Conservation (phyloP, 2,329 filamentous ascomycete species). For the Septoria linicola region DNA sequence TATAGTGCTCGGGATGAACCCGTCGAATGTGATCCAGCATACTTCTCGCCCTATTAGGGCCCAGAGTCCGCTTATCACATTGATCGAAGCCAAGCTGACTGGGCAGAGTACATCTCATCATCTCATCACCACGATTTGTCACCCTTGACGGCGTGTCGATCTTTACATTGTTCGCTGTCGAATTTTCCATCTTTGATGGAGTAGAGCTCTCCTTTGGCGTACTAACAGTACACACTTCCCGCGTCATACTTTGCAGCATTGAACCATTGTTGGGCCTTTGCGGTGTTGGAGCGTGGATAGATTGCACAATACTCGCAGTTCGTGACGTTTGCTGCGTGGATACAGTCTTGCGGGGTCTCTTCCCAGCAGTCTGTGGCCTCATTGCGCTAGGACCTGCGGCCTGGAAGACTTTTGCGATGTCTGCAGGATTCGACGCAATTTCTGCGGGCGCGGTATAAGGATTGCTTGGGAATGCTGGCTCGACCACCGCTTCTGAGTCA, state of each 20-base stretch:
- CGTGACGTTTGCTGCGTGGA: background rate
- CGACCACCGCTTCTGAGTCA: background rate
- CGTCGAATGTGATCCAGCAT: conserved; percentile 3
- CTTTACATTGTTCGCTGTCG: no score
- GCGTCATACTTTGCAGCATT: background rate
- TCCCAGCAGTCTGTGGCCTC: background rate
- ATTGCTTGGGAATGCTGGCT: background rate
- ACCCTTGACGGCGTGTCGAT: background rate
- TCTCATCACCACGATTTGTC: background rate
- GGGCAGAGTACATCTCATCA: background rate
- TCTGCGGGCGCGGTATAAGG: background rate
- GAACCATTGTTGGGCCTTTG: no score
- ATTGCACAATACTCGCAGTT: background rate
- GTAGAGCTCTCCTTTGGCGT: no score
- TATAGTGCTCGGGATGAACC: conserved; percentile 5
- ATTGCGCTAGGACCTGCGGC: background rate
- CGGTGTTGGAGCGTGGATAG: background rate
- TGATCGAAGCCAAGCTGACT: background rate
- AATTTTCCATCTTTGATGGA: no score
- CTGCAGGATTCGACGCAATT: background rate
- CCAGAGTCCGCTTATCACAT: background rate
- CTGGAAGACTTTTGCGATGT: background rate
- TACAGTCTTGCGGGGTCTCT: background rate
- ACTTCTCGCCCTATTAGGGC: background rate
- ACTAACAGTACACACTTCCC: no score